These are phyloP conservation scores for Amauroascus verrucosus DNA, from an alignment of 2,329 filamentous ascomycete species.

Conservation along the genomic window DNA sequence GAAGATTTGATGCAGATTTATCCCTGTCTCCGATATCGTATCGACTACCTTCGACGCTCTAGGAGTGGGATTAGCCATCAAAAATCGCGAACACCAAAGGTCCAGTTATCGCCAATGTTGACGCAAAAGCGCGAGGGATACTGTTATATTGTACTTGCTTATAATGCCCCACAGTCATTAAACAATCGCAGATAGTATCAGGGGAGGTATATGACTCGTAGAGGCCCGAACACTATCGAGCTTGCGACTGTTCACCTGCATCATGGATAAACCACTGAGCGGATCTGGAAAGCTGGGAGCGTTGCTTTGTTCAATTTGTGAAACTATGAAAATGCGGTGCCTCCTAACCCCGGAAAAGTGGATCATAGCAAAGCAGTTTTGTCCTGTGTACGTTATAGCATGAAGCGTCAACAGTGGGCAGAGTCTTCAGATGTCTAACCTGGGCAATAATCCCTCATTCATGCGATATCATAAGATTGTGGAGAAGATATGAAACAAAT, in stretches of 20 bases:
- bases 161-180: neutral
- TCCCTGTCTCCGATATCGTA: constrained; percentile 6
- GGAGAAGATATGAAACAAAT: constrained; percentile 7
- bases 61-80: too few relatives aligned
- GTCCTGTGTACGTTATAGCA: neutral
- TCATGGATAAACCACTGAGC: neutral
- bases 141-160: neutral
- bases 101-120: neutral
- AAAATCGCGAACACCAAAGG: neutral
- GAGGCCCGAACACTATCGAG: neutral
- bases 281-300: neutral
- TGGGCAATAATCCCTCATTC: constrained; percentile 7
- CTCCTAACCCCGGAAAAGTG: neutral
- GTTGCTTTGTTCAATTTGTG: neutral
- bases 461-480: neutral
- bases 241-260: neutral
- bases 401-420: neutral
- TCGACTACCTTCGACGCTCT: neutral
- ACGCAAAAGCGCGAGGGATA: neutral
- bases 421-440: neutral
- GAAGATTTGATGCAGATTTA: neutral
- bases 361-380: neutral
- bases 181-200: neutral
- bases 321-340: neutral
- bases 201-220: neutral